A percentile compares a stretch with the other conserved stretches of the same genome.
These are phyloP conservation scores for Camptophora hylomeconis DNA, from an alignment of 2,329 filamentous ascomycete genomes.

Conservation along the genomic window DNA sequence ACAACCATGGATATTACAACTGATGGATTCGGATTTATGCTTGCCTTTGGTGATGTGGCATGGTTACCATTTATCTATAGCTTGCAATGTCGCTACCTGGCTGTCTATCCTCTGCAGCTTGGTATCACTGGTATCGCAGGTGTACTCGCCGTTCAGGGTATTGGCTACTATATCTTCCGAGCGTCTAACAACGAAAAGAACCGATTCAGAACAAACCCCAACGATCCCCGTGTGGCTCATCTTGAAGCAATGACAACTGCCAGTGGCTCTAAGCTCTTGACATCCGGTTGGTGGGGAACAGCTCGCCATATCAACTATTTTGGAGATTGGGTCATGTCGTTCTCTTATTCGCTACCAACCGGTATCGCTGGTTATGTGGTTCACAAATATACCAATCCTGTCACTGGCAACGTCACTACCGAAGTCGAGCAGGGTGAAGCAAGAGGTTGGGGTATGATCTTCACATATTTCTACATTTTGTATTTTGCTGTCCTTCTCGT, in stretches of 20 bases:
- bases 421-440: conserved; percentile 60
- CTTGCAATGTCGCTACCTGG: conserved; percentile 71
- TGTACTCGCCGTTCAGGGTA: conserved; percentile 53
- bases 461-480: conserved; percentile 89
- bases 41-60: conserved; percentile 79
- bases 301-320: conserved; percentile 93
- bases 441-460: conserved; percentile 68
- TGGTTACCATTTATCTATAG: conserved; percentile 91
- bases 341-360: conserved; percentile 80
- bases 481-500: conserved; percentile 82
- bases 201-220: conserved; percentile 74
- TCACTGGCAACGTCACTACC: conserved; percentile 45
- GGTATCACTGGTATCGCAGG: conserved; percentile 52
- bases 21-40: conserved; percentile 92
- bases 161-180: conserved; percentile 86
- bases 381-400: conserved; percentile 32
- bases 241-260: conserved; percentile 78
- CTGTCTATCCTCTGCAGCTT: conserved; percentile 68
- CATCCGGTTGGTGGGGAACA: conserved; percentile 84
- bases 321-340: conserved; percentile 88
- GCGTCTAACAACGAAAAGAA: conserved; percentile 94
- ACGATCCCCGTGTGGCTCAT: conserved; percentile 64
- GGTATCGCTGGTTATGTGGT: conserved; percentile 72
- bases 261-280: conserved; percentile 66
- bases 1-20: conserved; percentile 91